Evolutionary conservation across 1,284 basidiomycete genomes (phyloP).

Genomic region (Inonotus hispidus): DNA sequence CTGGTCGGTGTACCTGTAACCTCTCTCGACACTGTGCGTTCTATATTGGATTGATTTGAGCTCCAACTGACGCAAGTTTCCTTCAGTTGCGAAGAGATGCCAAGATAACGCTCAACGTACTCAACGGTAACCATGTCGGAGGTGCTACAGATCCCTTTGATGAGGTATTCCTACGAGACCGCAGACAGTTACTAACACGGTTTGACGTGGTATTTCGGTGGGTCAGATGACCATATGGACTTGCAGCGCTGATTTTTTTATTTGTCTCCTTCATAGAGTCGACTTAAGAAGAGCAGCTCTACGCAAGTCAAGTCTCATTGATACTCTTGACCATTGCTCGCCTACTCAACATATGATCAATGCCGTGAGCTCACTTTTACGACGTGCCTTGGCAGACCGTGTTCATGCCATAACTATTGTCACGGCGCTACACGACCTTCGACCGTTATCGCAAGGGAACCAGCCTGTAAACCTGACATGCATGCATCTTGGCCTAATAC

Average conservation of each 20-base stretch:
- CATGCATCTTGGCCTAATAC: conserved; percentile 68
- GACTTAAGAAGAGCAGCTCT: conserved; percentile 52
- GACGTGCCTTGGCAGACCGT: conserved; percentile 67
- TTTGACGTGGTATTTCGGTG: conserved; percentile 66
- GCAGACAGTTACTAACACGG: conserved; percentile 50
- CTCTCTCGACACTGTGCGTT: conserved; percentile 62
- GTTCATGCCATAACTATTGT: conserved; percentile 56
- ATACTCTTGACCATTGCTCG: conserved; percentile 58
- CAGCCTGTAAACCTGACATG: conserved; percentile 40
- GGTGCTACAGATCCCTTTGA: conserved; percentile 59
- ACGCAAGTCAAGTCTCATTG: conserved; percentile 37
- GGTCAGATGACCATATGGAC: too few species aligned
- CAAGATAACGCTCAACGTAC: conserved; percentile 57
- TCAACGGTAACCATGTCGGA: conserved; percentile 42
- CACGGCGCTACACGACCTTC: conserved; percentile 40
- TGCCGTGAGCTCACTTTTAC: conserved; percentile 50
- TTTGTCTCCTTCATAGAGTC: conserved; percentile 39
- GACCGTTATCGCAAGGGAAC: conserved; percentile 42
- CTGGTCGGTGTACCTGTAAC: conserved; percentile 70
- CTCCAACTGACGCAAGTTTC: background rate
- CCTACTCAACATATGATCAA: conserved; percentile 49
- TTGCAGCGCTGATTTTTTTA: conserved; percentile 3
- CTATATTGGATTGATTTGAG: background rate
- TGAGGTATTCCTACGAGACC: conserved; percentile 68
- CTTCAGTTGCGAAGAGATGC: conserved; percentile 74